These are phyloP conservation scores for Takakia lepidozioides DNA, from an alignment of 225 moss, liverwort and hornwort genomes.

Conservation along the genomic window DNA sequence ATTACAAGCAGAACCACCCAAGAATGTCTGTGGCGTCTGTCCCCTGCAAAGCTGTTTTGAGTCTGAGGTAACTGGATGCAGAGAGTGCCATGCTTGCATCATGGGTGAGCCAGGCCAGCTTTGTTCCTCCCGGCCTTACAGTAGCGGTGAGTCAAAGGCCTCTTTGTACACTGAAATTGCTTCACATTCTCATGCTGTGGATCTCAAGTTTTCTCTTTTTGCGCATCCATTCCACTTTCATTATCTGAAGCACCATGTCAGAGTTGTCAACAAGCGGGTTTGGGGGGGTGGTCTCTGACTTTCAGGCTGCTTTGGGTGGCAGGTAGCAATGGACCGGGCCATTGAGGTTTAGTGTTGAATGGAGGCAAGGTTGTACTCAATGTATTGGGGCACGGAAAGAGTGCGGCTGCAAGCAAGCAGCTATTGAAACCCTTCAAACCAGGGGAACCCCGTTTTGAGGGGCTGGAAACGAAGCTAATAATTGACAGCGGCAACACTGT, in stretches of 20 bases:
- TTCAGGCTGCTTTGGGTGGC: too few relatives aligned
- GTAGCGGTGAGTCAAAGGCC: constrained; percentile 80
- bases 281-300: too few relatives aligned
- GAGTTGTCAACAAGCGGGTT: too few relatives aligned
- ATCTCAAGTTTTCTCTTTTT: too few relatives aligned
- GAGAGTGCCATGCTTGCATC: constrained; percentile 97
- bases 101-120: constrained; percentile 99
- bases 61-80: too few relatives aligned
- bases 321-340: constrained; percentile 97
- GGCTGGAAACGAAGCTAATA: constrained; percentile 35
- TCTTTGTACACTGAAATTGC: too few relatives aligned
- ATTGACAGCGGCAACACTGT: constrained; percentile 58
- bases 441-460: constrained; percentile 62
- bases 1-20: too few relatives aligned
- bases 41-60: too few relatives aligned
- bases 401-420: constrained; percentile 56
- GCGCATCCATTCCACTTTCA: too few relatives aligned
- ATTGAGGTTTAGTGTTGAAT: constrained; percentile 75
- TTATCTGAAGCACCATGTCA: background rate
- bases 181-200: too few relatives aligned
- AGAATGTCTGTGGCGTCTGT: too few relatives aligned
- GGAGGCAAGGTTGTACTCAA: constrained; percentile 76
- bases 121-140: constrained; percentile 89
- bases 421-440: constrained; percentile 78
- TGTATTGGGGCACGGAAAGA: constrained; percentile 72